Conservation (phyloP, 2,329 filamentous ascomycete genomes). For the Xylariaceae sp. region DNA sequence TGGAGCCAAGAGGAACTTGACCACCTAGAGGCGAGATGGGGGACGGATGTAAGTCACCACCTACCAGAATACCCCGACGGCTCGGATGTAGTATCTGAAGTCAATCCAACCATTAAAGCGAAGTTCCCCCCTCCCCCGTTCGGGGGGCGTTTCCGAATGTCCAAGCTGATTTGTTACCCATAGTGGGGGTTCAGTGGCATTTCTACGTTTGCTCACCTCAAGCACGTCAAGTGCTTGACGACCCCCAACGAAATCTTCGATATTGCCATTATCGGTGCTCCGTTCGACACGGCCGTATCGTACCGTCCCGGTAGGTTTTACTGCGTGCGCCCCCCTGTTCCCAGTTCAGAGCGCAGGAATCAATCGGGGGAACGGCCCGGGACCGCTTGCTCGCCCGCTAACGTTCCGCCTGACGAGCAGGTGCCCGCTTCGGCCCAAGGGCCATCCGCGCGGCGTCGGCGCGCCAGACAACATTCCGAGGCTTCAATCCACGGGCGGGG, state of each 20-base stretch:
- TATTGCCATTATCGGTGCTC: constrained; percentile 65
- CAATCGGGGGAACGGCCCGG: not conserved
- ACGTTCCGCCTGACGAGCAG: constrained; percentile 27
- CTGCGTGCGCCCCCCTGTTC: not conserved
- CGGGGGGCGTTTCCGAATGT: not conserved
- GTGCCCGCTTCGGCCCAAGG: constrained; percentile 77
- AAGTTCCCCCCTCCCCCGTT: not conserved
- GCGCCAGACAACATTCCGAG: constrained; percentile 72
- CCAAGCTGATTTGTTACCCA: constrained; percentile 7
- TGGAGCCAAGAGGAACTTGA: constrained; percentile 47
- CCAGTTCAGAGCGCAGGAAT: not conserved
- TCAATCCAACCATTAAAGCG: not conserved
- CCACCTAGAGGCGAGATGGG: constrained; percentile 53
- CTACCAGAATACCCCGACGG: not conserved
- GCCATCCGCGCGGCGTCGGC: constrained; percentile 80
- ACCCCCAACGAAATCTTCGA: constrained; percentile 59
- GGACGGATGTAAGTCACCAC: constrained; percentile 43
- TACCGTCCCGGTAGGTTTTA: constrained; percentile 56
- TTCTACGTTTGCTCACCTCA: constrained; percentile 66
- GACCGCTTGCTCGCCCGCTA: not conserved
- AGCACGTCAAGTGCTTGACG: constrained; percentile 64
- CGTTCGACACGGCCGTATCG: constrained; percentile 68
- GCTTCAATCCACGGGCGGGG: constrained; percentile 74
- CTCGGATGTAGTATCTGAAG: no score
- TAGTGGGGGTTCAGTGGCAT: constrained; percentile 67